phyloP scores from a whole-genome alignment of 805 yeast genomes.

The Pichia insulana region DNA sequence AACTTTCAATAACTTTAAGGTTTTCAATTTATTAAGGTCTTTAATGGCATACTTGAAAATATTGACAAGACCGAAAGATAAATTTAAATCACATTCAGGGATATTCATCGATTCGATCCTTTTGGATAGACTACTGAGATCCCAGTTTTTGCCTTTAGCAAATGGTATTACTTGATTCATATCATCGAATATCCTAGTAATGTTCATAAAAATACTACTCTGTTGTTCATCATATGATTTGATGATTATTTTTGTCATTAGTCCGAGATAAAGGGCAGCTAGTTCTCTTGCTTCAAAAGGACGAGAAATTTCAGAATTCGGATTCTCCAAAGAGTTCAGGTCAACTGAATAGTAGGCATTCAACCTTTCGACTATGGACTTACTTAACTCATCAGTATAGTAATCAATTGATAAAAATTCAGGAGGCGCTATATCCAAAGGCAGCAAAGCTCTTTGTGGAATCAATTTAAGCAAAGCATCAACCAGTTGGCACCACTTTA shows the following conservation, averaged over 20 bases:
- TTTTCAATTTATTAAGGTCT: conserved; percentile 26
- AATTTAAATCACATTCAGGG: conserved; percentile 17
- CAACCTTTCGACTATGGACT: conserved; percentile 10
- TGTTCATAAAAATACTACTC: conserved; percentile 21
- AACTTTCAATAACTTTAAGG: conserved; percentile 32
- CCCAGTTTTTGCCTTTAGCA: conserved; percentile 21
- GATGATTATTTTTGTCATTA: conserved; percentile 20
- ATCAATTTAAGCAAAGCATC: conserved; percentile 40
- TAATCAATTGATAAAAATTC: conserved; percentile 7
- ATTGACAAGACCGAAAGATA: conserved; percentile 36
- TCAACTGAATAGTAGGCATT: conserved; percentile 12
- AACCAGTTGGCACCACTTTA: conserved; percentile 34
- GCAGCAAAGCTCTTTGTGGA: conserved; percentile 57
- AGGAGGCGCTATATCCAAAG: conserved; percentile 36
- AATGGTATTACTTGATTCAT: conserved; percentile 41
- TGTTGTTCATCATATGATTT: conserved; percentile 11
- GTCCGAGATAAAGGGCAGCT: conserved; percentile 32
- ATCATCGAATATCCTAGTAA: conserved; percentile 28
- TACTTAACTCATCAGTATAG: conserved; percentile 11
- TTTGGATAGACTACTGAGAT: conserved; percentile 20
- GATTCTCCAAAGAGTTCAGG: background rate
- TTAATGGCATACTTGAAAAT: conserved; percentile 31
- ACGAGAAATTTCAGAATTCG: conserved; percentile 5
- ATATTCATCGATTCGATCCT: conserved; percentile 21
- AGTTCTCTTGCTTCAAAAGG: conserved; percentile 39